Evolutionary conservation across 2,329 filamentous ascomycete genomes (phyloP), one percentile per base, ranked within the genome.

Genomic region (Sodiomyces alkalinus): DNA sequence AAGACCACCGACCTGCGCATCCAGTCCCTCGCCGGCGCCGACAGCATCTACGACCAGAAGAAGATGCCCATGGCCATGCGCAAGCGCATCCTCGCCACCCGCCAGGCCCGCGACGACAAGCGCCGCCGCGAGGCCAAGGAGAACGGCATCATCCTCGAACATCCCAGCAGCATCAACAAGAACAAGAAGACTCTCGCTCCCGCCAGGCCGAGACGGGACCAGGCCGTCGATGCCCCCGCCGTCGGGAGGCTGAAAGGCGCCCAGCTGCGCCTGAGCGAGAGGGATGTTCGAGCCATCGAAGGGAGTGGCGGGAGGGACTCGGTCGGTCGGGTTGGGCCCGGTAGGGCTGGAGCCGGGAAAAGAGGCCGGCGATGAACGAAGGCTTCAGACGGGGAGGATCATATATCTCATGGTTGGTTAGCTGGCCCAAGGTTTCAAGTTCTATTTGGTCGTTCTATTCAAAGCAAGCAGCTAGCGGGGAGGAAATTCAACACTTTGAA

Each of bases 11-110:
- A 96, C 50, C 56, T 94, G 39, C 79, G 87, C 33, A 61, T 96
- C 26, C 80, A 81, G 48, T 68, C 78, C 8, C 65, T 94, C 3
- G 51, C 57, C 6, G 18, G 30, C 21, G 29, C 28, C 28, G 30
- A 28, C 17, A 83, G 79, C 13, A 65, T 92, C 26, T 75, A 78
- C 40, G 64, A 64, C 32, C 86, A 92, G 53, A 68, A 76, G 33
- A 86, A 78, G 41, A 93, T 96, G 83, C 87, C 90, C 12, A 80
- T 92, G 65, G 58, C 73, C 22, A 77, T 87, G 46, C 70, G 85
- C 33, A 83, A 80, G 53, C 86, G 87, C n/a, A 94, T 96, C 34
- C 58, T 60, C 11, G 65, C 68, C 2, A 82, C 85, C 29, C 68
- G 69, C 14, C 59, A 50, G 2, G 53, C 60, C 17, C 71, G 69